Evolutionary conservation across 345 rosid species (phyloP).

Genomic region (Eucalyptus leucophloia): DNA sequence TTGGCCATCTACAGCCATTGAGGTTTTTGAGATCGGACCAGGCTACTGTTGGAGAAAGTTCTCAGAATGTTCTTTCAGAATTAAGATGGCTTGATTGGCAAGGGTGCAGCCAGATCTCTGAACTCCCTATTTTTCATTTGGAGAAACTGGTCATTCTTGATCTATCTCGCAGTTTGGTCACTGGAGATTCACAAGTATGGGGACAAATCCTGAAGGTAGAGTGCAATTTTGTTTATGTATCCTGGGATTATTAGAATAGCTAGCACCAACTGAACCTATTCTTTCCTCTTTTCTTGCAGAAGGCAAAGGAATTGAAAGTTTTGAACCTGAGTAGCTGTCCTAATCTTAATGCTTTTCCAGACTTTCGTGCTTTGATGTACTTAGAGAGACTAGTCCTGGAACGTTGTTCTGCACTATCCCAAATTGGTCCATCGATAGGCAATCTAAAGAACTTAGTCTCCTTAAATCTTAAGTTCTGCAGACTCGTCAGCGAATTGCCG

Average conservation of each 20-base stretch:
- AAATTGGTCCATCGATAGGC: rapidly evolving
- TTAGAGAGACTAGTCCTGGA: not conserved
- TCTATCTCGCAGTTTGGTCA: not conserved
- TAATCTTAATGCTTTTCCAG: rapidly evolving
- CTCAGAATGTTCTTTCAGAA: not conserved
- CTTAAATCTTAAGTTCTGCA: not conserved
- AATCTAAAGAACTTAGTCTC: not conserved
- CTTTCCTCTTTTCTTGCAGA: not conserved
- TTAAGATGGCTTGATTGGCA: not conserved
- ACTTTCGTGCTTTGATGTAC: rapidly evolving
- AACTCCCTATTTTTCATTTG: not conserved
- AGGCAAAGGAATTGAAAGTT: not conserved
- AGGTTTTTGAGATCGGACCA: no score
- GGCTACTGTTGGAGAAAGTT: not conserved
- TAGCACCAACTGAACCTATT: not conserved
- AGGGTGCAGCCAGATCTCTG: not conserved
- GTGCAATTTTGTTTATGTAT: not conserved
- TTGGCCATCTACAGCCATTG: no score
- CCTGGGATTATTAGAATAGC: rapidly evolving
- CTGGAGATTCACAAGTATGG: not conserved
- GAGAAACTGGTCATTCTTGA: not conserved
- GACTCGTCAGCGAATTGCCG: not conserved
- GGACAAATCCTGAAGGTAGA: not conserved
- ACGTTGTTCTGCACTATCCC: rapidly evolving
- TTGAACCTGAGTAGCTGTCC: not conserved